Conservation (phyloP, 768 basidiomycete genomes). For the Leucocoprinus sp. region DNA sequence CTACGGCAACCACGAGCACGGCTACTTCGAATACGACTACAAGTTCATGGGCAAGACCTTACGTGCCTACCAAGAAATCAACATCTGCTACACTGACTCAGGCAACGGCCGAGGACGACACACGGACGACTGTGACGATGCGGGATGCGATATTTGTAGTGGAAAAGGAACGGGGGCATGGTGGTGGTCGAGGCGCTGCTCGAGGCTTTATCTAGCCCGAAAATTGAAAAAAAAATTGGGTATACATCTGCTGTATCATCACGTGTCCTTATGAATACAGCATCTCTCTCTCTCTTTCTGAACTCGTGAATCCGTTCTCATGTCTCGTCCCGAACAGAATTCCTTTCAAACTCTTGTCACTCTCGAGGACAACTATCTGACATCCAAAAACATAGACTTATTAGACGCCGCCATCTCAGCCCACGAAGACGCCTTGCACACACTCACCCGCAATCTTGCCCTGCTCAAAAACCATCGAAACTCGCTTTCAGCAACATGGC, state of each 20-base stretch:
- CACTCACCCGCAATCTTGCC: conserved; percentile 2
- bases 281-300: not conserved
- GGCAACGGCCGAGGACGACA: conserved; percentile 13
- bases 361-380: not conserved
- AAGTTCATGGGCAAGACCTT: conserved; percentile 54
- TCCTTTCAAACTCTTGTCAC: not conserved
- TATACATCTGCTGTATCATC: not conserved
- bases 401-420: conserved; percentile 1
- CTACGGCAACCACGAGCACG: conserved; percentile 22
- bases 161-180: conserved; percentile 76
- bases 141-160: conserved; percentile 83
- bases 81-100: conserved; percentile 1
- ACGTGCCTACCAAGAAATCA: conserved; percentile 27
- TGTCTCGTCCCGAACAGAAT: not conserved
- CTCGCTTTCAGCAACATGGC: conserved; percentile 6
- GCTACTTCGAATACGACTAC: conserved; percentile 18
- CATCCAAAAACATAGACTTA: not conserved
- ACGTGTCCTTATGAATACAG: not conserved
- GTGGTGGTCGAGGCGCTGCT: conserved; percentile 71
- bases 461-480: conserved; percentile 8
- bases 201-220: conserved; percentile 36
- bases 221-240: no score
- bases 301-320: not conserved
- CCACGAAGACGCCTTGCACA: not conserved
- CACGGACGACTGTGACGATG: conserved; percentile 57